Conservation (phyloP, 805 yeast genomes). For the Nakazawaea wickerhamii region DNA sequence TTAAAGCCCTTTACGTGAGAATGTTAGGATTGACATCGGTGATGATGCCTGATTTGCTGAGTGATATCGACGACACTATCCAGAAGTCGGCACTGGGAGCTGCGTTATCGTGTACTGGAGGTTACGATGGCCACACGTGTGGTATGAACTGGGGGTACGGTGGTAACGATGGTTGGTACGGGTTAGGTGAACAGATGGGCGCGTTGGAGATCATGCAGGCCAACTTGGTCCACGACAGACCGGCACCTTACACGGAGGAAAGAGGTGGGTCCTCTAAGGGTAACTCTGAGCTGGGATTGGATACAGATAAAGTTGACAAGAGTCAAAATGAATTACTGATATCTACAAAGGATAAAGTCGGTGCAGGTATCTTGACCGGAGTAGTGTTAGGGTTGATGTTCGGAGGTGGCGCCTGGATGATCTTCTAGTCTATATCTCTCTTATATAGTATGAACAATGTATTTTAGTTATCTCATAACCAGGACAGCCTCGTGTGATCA, state of each 20-base stretch:
- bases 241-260: conserved; percentile 28
- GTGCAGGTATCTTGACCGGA: conserved; percentile 90
- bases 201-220: conserved; percentile 32
- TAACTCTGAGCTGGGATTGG: conserved; percentile 36
- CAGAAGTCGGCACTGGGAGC: conserved; percentile 33
- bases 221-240: conserved; percentile 23
- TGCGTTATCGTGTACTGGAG: conserved; percentile 39
- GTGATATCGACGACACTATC: conserved; percentile 21
- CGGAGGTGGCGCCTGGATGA: conserved; percentile 80
- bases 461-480: too few relatives aligned
- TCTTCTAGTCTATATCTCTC: conserved; percentile 2
- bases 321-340: conserved; percentile 40
- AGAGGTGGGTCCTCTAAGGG: conserved; percentile 12
- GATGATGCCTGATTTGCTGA: conserved; percentile 54
- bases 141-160: conserved; percentile 34
- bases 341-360: conserved; percentile 66
- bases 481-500: too few relatives aligned
- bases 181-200: conserved; percentile 42
- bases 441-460: too few relatives aligned
- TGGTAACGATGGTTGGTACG: conserved; percentile 34
- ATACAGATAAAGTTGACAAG: conserved; percentile 43
- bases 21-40: conserved; percentile 70
- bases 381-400: conserved; percentile 54
- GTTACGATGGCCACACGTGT: conserved; percentile 37
- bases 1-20: conserved; percentile 78